These are phyloP conservation scores for Russula foetens DNA, from an alignment of 768 basidiomycete species.

Conservation along the genomic window DNA sequence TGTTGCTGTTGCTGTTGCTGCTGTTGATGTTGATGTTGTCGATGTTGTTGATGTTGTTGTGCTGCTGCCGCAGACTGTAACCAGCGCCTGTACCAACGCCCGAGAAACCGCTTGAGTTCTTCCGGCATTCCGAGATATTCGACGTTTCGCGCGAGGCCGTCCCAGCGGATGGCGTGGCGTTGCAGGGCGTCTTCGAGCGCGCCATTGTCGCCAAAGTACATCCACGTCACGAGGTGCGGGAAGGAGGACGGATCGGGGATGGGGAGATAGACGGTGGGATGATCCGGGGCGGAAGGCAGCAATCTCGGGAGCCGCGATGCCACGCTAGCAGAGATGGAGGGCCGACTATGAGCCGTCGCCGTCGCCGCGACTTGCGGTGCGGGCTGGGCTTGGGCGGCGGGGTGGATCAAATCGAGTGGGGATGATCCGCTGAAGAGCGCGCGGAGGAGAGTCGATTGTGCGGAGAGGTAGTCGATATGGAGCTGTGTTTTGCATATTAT, in stretches of 20 bases:
- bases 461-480: slow-evolving; percentile 75
- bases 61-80: slow-evolving; percentile 26
- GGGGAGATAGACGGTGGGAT: slow-evolving; percentile 65
- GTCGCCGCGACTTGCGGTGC: slow-evolving; percentile 13
- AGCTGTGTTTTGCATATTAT: slow-evolving; percentile 35
- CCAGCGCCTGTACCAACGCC: slow-evolving; percentile 68
- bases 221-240: slow-evolving; percentile 67
- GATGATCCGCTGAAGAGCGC: slow-evolving; percentile 63
- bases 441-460: slow-evolving; percentile 68
- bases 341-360: too few relatives aligned
- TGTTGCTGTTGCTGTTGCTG: not conserved
- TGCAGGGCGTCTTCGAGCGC: slow-evolving; percentile 63
- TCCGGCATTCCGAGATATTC: slow-evolving; percentile 76
- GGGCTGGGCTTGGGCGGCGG: slow-evolving; percentile 23
- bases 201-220: slow-evolving; percentile 67
- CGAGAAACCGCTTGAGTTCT: slow-evolving; percentile 71
- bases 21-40: too few relatives aligned
- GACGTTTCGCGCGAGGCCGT: slow-evolving; percentile 81
- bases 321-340: slow-evolving; percentile 35
- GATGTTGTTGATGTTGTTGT: not conserved
- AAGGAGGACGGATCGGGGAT: slow-evolving; percentile 69
- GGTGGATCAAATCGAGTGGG: slow-evolving; percentile 47
- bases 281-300: slow-evolving; percentile 53
- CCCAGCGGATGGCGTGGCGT: slow-evolving; percentile 64
- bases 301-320: slow-evolving; percentile 51